Evolutionary conservation across 345 rosid species (phyloP), one percentile per base, ranked within the genome.

Genomic region (Conringia planisiliqua): DNA sequence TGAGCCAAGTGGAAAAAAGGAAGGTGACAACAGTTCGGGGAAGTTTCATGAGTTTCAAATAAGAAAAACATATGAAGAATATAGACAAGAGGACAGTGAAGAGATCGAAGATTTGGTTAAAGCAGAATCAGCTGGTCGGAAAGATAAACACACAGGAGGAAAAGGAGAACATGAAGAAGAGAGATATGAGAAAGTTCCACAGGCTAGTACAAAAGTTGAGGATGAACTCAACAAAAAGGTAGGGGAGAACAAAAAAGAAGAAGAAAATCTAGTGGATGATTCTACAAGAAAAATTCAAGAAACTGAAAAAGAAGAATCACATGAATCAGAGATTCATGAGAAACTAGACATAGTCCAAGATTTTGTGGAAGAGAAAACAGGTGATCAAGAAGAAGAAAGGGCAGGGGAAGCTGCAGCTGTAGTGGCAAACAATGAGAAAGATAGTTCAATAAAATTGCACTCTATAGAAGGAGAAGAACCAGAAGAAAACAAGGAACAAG

Each of bases 371-470:
- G 30, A 22, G 0, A 11, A 12, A 61, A 17, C 39, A 52, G 20
- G 1, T 50, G 32, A 44, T 24, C 77, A 72, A 32, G 39, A 33
- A 50, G 22, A 47, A 17, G 38, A 64, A 27, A 13, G 32, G 5
- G 8, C 24, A 13, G 62, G 43, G 54, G 68, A 66, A 39, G 51
- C 39, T 75, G 63, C 46, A 50, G 79, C 7, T 68, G 63, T 7
- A 32, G 12, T 66, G 42, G 52, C 43, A 17, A 66, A 17, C 6
- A 35, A 67, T 27, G 78, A 36, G 47, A 55, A 12, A 13, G 22
- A 7, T 32, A 36, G 26, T 59, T 48, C 55, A 50, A 75, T 20
- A 59, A 68, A 36, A 14, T 8, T 32, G 14, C 54, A 64, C 29
- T 17, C 16, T n/a, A 24, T 6, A 10, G 12, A 26, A 22, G 38